Percentiles rank a stretch among this genome's conserved stretches.
Evolutionary conservation across 169 alveolate species (phyloP).

Genomic region (Cryptosporidium xiaoi): DNA sequence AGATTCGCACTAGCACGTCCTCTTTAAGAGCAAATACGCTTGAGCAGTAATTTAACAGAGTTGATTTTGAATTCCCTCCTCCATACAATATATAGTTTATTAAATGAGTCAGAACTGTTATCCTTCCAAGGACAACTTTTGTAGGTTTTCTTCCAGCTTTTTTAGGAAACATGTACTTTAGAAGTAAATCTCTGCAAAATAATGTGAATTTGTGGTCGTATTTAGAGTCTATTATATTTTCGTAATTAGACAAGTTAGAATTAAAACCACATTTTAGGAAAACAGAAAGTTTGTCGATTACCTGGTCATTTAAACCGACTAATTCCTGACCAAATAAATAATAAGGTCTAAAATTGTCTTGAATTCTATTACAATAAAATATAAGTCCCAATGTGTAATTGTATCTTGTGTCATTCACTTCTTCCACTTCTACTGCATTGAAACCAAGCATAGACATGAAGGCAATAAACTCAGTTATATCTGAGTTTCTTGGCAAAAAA

Average conservation of each 20-base stretch:
- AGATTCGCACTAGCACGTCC: not conserved
- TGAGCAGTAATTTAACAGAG: not conserved
- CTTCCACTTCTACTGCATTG: conserved; percentile 59
- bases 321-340: conserved; percentile 59
- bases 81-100: conserved; percentile 2
- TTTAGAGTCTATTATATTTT: not conserved
- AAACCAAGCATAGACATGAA: conserved; percentile 38
- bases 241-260: not conserved
- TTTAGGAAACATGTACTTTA: not conserved
- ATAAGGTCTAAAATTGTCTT: conserved; percentile 8
- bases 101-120: conserved; percentile 11
- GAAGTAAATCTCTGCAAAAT: not conserved
- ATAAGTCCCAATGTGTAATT: conserved; percentile 41
- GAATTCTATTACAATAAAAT: conserved; percentile 20
- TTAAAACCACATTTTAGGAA: not conserved
- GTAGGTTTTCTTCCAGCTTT: conserved; percentile 2
- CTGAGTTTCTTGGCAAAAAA: conserved; percentile 62
- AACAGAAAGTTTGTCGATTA: not conserved
- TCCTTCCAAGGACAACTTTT: conserved; percentile 3
- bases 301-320: not conserved
- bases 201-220: not conserved
- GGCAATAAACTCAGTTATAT: conserved; percentile 32
- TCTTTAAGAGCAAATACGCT: not conserved
- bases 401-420: conserved; percentile 44
- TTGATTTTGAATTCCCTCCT: not conserved